Evolutionary conservation across 2,329 filamentous ascomycete species (phyloP), one percentile per base, ranked within the genome.

Genomic region (Phyllosticta capitalensis): DNA sequence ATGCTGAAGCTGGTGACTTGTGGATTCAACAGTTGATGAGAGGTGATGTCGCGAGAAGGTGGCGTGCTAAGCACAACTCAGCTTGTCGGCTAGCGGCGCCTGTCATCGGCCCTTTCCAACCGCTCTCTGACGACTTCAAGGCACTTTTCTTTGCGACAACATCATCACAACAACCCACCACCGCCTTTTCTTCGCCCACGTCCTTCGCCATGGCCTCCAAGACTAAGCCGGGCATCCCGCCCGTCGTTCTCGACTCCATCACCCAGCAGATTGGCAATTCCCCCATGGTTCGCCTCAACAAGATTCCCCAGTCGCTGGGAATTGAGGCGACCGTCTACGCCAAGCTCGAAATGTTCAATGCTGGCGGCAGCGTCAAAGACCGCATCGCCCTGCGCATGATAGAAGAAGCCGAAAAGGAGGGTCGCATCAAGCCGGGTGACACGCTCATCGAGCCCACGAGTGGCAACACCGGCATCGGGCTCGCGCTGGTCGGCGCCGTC

Each of bases 391-490:
- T 96, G 72, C 89, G 94, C 69, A 99, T 99, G 94, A 88, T 99
- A 63, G 92, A 97, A 76, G 89, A 92, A 73, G 94, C 94, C 14
- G 94, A 99, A 81, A 85, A 84, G 71, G 87, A 83, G 56, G 94
- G 94, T 52, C 86, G 92, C 65, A 96, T 99, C 76, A 96, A 94
- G 81, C 94, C 94, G 26, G 94, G 92, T 60, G 92, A 97, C 76
- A 97, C 91, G 56, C 78, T 99, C 69, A 99, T 99, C 70, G 94
- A 99, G 81, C 94, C 94, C 9, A 99, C 94, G 54, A 96, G 90
- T 70, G 94, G 94, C 59, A 99, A 99, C 74, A 99, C 94, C 79
- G 94, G 94, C 65, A 99, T 99, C 65, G 94, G 94, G 21, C 81
- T 99, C 49, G 94, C 94, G 26, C 84, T 99, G 33, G 92, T 97